These are phyloP conservation scores for Xylaria sp. DNA, from an alignment of 2,329 filamentous ascomycete genomes.

Conservation along the genomic window DNA sequence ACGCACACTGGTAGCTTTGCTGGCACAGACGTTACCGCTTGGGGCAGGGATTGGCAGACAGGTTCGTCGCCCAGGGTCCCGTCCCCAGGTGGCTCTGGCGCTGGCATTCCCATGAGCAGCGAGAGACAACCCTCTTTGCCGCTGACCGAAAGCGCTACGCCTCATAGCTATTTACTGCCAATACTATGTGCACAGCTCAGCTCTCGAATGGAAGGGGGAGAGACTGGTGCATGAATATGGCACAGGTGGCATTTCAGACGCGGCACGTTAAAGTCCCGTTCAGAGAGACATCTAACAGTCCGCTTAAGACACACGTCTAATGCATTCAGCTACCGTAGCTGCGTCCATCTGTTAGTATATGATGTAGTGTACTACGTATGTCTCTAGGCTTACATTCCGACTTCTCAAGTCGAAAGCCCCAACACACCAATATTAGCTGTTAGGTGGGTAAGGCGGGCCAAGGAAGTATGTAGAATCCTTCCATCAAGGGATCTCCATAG, in stretches of 20 bases:
- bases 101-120: constrained; percentile 11
- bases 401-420: neutral
- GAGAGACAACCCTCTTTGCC: constrained; percentile 33
- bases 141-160: constrained; percentile 37
- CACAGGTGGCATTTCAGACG: constrained; percentile 11
- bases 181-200: constrained; percentile 28
- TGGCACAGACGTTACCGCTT: constrained; percentile 23
- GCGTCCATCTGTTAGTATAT: neutral
- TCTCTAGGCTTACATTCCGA: constrained; percentile 10
- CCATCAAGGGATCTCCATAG: constrained; percentile 24
- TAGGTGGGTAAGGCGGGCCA: constrained; percentile 12
- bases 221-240: constrained; percentile 8
- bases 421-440: constrained; percentile 9
- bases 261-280: neutral
- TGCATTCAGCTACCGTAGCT: neutral
- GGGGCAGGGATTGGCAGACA: constrained; percentile 28
- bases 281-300: neutral
- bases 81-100: constrained; percentile 24
- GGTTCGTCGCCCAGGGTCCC: constrained; percentile 25
- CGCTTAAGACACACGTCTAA: neutral
- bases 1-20: constrained; percentile 10
- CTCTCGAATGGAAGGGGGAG: constrained; percentile 14
- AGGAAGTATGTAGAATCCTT: constrained; percentile 29
- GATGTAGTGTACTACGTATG: neutral
- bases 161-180: constrained; percentile 31